Conservation (phyloP, 202 grass and related monocot species). For the Elaeis oleifera region DNA sequence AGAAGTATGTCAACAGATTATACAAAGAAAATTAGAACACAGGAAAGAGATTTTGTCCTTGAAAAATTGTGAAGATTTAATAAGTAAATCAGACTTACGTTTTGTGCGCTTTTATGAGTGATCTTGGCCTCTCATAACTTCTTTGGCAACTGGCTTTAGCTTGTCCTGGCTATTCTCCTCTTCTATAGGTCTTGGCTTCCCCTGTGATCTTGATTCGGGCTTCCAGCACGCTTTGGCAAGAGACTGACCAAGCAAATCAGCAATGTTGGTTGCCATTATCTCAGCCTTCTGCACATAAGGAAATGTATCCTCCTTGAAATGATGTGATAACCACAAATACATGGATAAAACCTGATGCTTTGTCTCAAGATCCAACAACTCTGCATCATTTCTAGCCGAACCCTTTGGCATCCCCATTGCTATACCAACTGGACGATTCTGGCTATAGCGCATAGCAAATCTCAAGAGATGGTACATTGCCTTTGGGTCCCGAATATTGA, state of each 20-base stretch:
- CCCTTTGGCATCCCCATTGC: conserved; percentile 79
- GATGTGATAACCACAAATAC: conserved; percentile 84
- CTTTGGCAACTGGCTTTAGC: conserved; percentile 20
- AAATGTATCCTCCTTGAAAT: conserved; percentile 78
- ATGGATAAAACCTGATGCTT: conserved; percentile 89
- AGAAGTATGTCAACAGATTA: no score
- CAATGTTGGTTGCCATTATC: conserved; percentile 66
- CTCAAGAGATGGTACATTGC: conserved; percentile 93
- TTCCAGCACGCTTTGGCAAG: conserved; percentile 79
- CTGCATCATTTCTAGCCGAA: conserved; percentile 82
- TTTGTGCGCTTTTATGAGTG: conserved; percentile 29
- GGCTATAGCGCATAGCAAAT: conserved; percentile 67
- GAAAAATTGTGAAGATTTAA: not conserved
- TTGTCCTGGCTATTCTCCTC: conserved; percentile 16
- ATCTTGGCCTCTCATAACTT: conserved; percentile 30
- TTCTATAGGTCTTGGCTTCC: conserved; percentile 25
- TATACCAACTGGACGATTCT: conserved; percentile 62
- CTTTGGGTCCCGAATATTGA: conserved; percentile 94
- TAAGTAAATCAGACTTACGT: conserved; percentile 32
- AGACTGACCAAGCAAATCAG: conserved; percentile 73
- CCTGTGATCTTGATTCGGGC: conserved; percentile 68
- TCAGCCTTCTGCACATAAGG: conserved; percentile 78
- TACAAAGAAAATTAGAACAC: no score
- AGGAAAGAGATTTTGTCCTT: no score
- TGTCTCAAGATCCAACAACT: conserved; percentile 88